Conservation (phyloP, 2,329 filamentous ascomycete species). For the Blastomyces emzantsi region DNA sequence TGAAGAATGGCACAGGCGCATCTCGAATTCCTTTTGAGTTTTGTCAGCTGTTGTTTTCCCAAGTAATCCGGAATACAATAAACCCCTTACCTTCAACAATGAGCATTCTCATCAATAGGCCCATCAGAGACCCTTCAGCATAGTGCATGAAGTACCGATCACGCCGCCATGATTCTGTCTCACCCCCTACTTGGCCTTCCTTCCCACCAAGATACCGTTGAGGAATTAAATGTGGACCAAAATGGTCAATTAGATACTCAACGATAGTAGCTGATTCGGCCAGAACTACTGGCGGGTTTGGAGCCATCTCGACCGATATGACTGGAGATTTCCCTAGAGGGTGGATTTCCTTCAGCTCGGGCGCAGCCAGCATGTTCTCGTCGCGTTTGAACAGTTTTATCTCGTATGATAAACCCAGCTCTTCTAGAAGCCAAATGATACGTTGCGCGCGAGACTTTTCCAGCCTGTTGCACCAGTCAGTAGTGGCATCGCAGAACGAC, state of each 20-base stretch:
- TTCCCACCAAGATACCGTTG: constrained; percentile 44
- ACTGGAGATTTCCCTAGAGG: constrained; percentile 82
- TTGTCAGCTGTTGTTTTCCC: not conserved
- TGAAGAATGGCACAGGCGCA: constrained; percentile 57
- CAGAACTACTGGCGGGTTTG: constrained; percentile 50
- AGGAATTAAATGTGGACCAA: constrained; percentile 45
- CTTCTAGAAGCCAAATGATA: constrained; percentile 77
- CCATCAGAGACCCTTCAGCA: constrained; percentile 75
- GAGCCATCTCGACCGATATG: constrained; percentile 52
- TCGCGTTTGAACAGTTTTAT: constrained; percentile 68
- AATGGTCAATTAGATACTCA: constrained; percentile 70
- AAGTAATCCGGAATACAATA: not conserved
- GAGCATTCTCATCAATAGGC: constrained; percentile 55
- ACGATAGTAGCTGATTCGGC: constrained; percentile 75
- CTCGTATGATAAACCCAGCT: constrained; percentile 69
- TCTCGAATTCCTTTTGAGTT: constrained; percentile 36
- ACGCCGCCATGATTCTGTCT: constrained; percentile 52
- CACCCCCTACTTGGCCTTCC: constrained; percentile 47
- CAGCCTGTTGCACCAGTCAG: constrained; percentile 50
- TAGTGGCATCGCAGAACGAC: not conserved
- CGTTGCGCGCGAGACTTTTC: constrained; percentile 73
- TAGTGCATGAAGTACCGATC: constrained; percentile 71
- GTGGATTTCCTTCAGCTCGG: constrained; percentile 67
- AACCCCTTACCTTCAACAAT: constrained; percentile 47
- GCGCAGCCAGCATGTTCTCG: constrained; percentile 57